phyloP scores from a whole-genome alignment of 2,329 filamentous ascomycete genomes.

The Ramichloridium luteum region DNA sequence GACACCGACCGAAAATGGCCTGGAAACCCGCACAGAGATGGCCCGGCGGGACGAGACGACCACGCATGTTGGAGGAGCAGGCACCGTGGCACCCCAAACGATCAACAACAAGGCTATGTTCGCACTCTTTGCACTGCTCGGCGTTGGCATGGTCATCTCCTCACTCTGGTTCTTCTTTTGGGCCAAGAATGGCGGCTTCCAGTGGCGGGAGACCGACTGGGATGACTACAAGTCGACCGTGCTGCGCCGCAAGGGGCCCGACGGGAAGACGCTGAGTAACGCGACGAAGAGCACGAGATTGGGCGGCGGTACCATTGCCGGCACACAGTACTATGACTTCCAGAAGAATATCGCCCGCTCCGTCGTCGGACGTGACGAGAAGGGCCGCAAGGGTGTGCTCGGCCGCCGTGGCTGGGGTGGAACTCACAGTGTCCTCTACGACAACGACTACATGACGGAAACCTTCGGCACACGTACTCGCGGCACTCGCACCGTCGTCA shows the following conservation, averaged over 20 bases:
- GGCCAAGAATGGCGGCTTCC: conserved; percentile 90
- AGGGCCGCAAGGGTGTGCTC: conserved; percentile 27
- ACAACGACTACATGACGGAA: conserved; percentile 30
- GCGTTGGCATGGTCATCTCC: conserved; percentile 58
- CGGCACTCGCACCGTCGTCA: conserved; percentile 18
- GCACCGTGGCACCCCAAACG: conserved; percentile 24
- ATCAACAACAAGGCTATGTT: conserved; percentile 54
- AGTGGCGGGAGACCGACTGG: conserved; percentile 79
- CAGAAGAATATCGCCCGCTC: conserved; percentile 24
- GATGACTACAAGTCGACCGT: conserved; percentile 98
- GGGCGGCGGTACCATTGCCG: conserved; percentile 65
- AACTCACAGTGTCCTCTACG: conserved; percentile 31
- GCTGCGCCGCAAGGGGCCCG: conserved; percentile 72
- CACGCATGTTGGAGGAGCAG: conserved; percentile 14
- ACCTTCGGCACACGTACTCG: conserved; percentile 19
- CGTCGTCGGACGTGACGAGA: conserved; percentile 35
- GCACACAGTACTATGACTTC: conserved; percentile 47
- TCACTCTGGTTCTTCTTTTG: conserved; percentile 98
- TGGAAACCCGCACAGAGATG: background rate
- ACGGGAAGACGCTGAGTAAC: conserved; percentile 72
- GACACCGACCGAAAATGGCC: background rate
- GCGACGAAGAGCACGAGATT: conserved; percentile 72
- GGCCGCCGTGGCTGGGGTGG: conserved; percentile 30
- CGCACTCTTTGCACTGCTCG: conserved; percentile 74
- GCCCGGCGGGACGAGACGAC: background rate